These are phyloP conservation scores for Lophiotrema nucula DNA, from an alignment of 495 filamentous ascomycete genomes.

Conservation along the genomic window DNA sequence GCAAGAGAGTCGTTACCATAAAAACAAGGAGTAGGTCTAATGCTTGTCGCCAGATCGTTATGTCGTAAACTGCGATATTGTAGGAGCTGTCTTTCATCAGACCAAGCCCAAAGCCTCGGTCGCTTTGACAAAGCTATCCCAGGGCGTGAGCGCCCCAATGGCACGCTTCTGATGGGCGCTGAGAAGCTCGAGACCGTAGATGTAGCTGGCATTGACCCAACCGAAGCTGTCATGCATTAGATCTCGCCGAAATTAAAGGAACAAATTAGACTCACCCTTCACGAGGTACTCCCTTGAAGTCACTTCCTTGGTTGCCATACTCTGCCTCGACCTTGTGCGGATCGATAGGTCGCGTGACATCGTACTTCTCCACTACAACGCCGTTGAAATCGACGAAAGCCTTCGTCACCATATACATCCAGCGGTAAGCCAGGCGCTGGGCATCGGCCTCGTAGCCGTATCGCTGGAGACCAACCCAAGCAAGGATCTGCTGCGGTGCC, in stretches of 20 bases:
- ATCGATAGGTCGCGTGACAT: slow-evolving; percentile 84
- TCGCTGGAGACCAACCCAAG: slow-evolving; percentile 85
- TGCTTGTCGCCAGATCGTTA: no score
- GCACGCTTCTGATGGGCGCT: slow-evolving; percentile 82
- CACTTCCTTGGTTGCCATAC: slow-evolving; percentile 92
- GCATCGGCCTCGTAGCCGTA: slow-evolving; percentile 90
- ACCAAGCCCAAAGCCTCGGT: slow-evolving; percentile 37
- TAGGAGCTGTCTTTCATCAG: no score
- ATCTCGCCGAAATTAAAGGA: background rate
- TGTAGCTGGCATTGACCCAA: slow-evolving; percentile 97
- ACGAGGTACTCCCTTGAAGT: slow-evolving; percentile 89
- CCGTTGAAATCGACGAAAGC: slow-evolving; percentile 97
- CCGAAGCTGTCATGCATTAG: slow-evolving; percentile 69
- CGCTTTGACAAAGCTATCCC: slow-evolving; percentile 67
- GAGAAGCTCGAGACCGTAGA: slow-evolving; percentile 81
- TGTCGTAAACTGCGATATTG: no score
- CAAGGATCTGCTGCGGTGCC: slow-evolving; percentile 98
- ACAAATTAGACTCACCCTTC: slow-evolving; percentile 70
- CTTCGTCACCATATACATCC: slow-evolving; percentile 96
- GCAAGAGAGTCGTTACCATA: no score
- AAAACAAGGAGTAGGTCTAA: no score
- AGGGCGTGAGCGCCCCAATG: slow-evolving; percentile 78
- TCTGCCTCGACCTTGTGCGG: slow-evolving; percentile 93
- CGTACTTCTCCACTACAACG: slow-evolving; percentile 97
- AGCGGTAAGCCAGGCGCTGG: slow-evolving; percentile 85